Evolutionary conservation across 2,329 filamentous ascomycete species (phyloP).

Genomic region (Eutypa lata): DNA sequence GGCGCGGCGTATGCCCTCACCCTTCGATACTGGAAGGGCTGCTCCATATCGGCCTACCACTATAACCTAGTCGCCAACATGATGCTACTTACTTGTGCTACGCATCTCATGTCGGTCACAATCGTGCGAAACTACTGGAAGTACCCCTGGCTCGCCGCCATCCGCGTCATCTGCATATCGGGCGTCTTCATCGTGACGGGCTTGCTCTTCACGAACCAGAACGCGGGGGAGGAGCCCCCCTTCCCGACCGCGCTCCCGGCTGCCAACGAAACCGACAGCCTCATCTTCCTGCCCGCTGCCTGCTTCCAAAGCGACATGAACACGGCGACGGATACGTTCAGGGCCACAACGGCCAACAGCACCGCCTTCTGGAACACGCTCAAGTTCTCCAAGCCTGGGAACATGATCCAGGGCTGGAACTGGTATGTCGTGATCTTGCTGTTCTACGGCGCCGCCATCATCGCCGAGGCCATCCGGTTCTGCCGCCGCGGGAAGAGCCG

Average conservation of each 20-base stretch:
- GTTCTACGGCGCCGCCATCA: conserved; percentile 19
- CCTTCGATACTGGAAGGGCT: conserved; percentile 30
- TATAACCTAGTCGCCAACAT: conserved; percentile 35
- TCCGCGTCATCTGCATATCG: conserved; percentile 28
- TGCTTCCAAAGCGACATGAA: conserved; percentile 25
- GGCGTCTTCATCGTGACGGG: conserved; percentile 30
- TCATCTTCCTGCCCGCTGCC: conserved; percentile 27
- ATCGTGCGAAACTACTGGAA: conserved; percentile 33
- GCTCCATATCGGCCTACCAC: conserved; percentile 33
- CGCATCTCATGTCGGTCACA: conserved; percentile 32
- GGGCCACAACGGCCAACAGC: conserved; percentile 10
- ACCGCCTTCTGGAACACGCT: conserved; percentile 14
- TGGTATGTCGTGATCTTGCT: conserved; percentile 20
- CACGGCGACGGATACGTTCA: conserved; percentile 8
- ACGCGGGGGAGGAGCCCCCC: conserved; percentile 7
- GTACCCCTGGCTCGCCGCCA: conserved; percentile 22
- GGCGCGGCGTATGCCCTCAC: conserved; percentile 34
- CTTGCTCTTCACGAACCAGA: conserved; percentile 29
- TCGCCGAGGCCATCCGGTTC: conserved; percentile 19
- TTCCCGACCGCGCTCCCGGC: conserved; percentile 29
- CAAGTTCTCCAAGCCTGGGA: conserved; percentile 13
- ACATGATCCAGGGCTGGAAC: conserved; percentile 24
- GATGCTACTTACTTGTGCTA: conserved; percentile 33
- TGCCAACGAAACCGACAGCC: conserved; percentile 13
- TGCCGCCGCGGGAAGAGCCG: conserved; percentile 14